phyloP scores from a whole-genome alignment of 1,284 basidiomycete genomes.

The Phellopilus nigrolimitatus region DNA sequence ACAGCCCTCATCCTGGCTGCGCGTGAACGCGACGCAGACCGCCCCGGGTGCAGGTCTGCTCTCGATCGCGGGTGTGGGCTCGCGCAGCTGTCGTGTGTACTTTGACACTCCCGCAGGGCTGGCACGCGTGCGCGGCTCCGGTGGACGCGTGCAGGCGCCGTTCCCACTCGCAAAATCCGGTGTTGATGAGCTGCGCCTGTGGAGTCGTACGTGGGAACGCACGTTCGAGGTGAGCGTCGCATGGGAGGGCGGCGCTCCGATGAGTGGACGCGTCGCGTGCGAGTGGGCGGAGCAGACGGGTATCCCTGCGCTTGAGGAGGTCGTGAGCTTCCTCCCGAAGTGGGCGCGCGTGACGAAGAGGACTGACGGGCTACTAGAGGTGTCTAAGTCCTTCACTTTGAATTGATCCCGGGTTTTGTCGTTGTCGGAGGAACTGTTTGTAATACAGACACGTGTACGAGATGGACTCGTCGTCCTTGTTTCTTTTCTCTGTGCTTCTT shows the following conservation, averaged over 20 bases:
- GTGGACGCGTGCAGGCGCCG: constrained; percentile 37
- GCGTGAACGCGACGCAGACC: constrained; percentile 31
- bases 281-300: constrained; percentile 68
- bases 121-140: constrained; percentile 33
- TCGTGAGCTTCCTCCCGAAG: constrained; percentile 57
- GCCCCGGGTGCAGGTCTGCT: constrained; percentile 40
- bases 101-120: constrained; percentile 44
- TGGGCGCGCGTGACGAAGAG: constrained; percentile 64
- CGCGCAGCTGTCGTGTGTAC: constrained; percentile 58
- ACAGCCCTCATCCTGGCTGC: constrained; percentile 28
- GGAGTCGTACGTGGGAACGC: constrained; percentile 66
- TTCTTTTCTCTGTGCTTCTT: no score
- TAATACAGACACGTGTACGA: no score
- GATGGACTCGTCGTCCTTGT: no score
- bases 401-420: no score
- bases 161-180: constrained; percentile 41
- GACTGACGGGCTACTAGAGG: constrained; percentile 59
- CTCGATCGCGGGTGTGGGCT: constrained; percentile 48
- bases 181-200: constrained; percentile 47
- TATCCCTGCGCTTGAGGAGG: constrained; percentile 72
- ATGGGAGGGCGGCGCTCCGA: constrained; percentile 34
- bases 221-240: constrained; percentile 52
- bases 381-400: constrained; percentile 41
- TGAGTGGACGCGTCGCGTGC: constrained; percentile 56
- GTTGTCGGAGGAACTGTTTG: no score